These are phyloP conservation scores for Solanum rostratum DNA, from an alignment of 257 asterid genomes.

Conservation along the genomic window DNA sequence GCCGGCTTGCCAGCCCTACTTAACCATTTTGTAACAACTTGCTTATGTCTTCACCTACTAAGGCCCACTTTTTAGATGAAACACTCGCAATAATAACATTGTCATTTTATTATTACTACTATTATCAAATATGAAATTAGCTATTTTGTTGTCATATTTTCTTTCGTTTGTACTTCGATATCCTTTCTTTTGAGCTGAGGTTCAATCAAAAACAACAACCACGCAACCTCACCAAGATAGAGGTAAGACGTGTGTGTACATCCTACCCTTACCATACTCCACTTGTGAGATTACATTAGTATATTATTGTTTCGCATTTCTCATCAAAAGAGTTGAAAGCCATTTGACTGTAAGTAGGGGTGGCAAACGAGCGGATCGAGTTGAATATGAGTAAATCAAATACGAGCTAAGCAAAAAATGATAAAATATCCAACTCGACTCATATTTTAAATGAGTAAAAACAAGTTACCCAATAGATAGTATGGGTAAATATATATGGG, in stretches of 20 bases:
- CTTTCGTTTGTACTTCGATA: no score
- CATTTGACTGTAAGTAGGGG: no score
- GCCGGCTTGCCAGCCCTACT: neutral
- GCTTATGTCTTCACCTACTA: neutral
- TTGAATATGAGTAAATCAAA: no score
- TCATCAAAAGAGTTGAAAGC: no score
- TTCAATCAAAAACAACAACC: neutral
- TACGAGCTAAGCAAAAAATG: no score
- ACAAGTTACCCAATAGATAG: no score
- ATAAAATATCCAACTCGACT: no score
- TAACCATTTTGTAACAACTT: neutral
- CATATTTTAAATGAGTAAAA: no score
- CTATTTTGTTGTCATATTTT: no score
- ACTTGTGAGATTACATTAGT: neutral
- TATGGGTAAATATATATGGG: no score
- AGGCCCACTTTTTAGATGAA: neutral
- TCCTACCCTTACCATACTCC: neutral
- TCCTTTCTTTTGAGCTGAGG: neutral
- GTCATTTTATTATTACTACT: no score
- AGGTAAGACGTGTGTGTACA: neutral
- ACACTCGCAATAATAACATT: neutral
- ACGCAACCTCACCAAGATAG: neutral
- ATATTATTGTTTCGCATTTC: neutral
- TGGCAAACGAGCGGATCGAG: no score
- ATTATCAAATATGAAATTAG: neutral